Percentiles rank a stretch among this genome's conserved stretches.
Evolutionary conservation across 1,284 basidiomycete species (phyloP).

Genomic region (Golubevia sp.): DNA sequence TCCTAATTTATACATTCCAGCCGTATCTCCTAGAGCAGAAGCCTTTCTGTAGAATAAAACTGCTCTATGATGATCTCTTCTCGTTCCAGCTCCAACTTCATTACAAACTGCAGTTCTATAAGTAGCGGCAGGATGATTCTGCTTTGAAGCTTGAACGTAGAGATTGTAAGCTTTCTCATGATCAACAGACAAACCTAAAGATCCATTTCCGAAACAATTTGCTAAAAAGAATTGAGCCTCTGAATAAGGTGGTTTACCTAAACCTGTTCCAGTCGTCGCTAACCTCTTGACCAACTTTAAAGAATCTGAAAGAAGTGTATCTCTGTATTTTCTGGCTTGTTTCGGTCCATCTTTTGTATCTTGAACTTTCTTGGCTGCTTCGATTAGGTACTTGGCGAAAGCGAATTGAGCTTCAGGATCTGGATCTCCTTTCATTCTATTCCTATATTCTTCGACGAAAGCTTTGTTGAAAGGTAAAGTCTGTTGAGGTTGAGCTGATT

Average conservation of each 20-base stretch:
- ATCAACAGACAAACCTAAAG: conserved; percentile 89
- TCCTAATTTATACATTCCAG: conserved; percentile 98
- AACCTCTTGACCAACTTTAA: conserved; percentile 89
- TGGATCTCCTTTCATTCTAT: conserved; percentile 94
- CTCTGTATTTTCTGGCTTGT: conserved; percentile 75
- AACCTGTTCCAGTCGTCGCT: conserved; percentile 74
- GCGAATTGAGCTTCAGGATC: conserved; percentile 98
- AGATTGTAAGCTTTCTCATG: conserved; percentile 97
- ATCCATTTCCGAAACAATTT: conserved; percentile 94
- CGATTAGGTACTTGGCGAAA: conserved; percentile 96
- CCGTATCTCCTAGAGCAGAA: conserved; percentile 90
- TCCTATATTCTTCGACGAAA: conserved; percentile 95
- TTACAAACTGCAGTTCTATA: conserved; percentile 99
- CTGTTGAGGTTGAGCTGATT: conserved; percentile 22
- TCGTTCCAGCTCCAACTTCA: conserved; percentile 98
- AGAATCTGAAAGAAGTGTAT: conserved; percentile 82
- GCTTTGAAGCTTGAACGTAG: conserved; percentile 96
- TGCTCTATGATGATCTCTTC: conserved; percentile 82
- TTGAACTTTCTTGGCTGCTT: conserved; percentile 84
- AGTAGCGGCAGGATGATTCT: conserved; percentile 91
- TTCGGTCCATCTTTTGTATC: conserved; percentile 51
- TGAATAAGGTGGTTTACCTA: conserved; percentile 72
- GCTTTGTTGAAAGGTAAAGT: conserved; percentile 74
- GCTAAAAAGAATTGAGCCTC: conserved; percentile 99
- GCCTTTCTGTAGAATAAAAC: conserved; percentile 97